A percentile compares a stretch with the other conserved stretches of the same genome.
These are phyloP conservation scores for Dryadomyces sulphureus DNA, from an alignment of 2,329 filamentous ascomycete species.

Conservation along the genomic window DNA sequence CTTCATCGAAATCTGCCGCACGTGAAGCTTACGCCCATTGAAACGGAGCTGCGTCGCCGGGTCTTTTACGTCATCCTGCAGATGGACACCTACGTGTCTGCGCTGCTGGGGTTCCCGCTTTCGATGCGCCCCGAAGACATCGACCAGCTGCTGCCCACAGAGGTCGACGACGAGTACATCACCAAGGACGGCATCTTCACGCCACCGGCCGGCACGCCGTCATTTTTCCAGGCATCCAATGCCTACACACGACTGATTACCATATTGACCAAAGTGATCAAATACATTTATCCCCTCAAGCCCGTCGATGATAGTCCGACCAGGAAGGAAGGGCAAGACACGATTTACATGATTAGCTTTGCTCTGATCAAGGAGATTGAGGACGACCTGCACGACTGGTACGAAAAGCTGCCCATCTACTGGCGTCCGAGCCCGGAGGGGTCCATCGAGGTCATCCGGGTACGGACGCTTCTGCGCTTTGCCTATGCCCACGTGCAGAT, in stretches of 20 bases:
- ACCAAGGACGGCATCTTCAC: constrained; percentile 40
- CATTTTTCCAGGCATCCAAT: constrained; percentile 50
- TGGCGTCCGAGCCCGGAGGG: constrained; percentile 71
- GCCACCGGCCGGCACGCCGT: constrained; percentile 40
- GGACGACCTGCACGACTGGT: constrained; percentile 46
- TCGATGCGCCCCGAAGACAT: constrained; percentile 50
- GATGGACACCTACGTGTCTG: constrained; percentile 57
- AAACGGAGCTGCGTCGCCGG: constrained; percentile 47
- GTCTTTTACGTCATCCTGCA: constrained; percentile 56
- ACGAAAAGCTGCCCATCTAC: constrained; percentile 52
- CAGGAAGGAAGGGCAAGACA: constrained; percentile 15
- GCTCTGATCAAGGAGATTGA: constrained; percentile 50
- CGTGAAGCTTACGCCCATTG: constrained; percentile 45
- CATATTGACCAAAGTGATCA: constrained; percentile 50
- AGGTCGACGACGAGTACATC: constrained; percentile 54
- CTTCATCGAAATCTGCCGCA: constrained; percentile 59
- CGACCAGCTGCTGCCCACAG: constrained; percentile 48
- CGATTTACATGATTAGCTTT: constrained; percentile 48
- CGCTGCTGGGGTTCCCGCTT: constrained; percentile 50
- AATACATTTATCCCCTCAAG: constrained; percentile 50
- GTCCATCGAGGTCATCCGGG: constrained; percentile 55
- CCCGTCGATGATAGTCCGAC: constrained; percentile 30
- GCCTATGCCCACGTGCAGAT: constrained; percentile 75
- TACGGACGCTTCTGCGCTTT: constrained; percentile 64
- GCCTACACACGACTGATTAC: constrained; percentile 49